A percentile compares a stretch with the other conserved stretches of the same genome.
Evolutionary conservation across 306 rosid species (phyloP).

Genomic region (Vigna mungo): DNA sequence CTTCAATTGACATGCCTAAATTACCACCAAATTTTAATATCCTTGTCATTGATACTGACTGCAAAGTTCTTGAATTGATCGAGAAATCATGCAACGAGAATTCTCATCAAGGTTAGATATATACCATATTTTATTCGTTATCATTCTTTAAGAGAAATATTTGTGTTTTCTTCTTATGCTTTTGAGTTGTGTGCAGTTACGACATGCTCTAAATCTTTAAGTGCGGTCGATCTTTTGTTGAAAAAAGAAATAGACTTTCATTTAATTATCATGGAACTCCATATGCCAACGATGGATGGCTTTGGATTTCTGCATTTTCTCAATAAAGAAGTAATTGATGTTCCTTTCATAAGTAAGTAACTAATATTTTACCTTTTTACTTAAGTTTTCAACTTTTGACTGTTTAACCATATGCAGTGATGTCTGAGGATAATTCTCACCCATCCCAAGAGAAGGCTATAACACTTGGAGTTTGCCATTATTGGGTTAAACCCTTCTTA

Average conservation of each 20-base stretch:
- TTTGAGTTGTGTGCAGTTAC: constrained; percentile 40
- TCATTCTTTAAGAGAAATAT: no score
- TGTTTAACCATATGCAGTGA: constrained; percentile 49
- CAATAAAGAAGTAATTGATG: constrained; percentile 55
- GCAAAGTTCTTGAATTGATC: no score
- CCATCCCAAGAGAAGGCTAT: constrained; percentile 53
- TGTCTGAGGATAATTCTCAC: constrained; percentile 61
- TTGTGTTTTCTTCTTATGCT: no score
- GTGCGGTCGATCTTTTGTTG: constrained; percentile 58
- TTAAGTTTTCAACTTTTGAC: not conserved
- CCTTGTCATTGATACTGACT: no score
- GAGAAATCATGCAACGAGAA: no score
- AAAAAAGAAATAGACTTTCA: constrained; percentile 60
- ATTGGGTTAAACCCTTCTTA: constrained; percentile 56
- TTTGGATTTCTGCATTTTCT: constrained; percentile 56
- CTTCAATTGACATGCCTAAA: no score
- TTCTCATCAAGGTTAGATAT: no score
- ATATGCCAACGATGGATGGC: constrained; percentile 72
- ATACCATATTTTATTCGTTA: no score
- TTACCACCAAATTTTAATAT: no score
- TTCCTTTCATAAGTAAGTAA: constrained; percentile 70
- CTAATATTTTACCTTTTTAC: not conserved
- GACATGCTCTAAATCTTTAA: constrained; percentile 43
- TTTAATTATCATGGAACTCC: constrained; percentile 64
- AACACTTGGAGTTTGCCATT: constrained; percentile 67